Conservation (phyloP, 176 grass and related monocot species). For the Oryza meridionalis region DNA sequence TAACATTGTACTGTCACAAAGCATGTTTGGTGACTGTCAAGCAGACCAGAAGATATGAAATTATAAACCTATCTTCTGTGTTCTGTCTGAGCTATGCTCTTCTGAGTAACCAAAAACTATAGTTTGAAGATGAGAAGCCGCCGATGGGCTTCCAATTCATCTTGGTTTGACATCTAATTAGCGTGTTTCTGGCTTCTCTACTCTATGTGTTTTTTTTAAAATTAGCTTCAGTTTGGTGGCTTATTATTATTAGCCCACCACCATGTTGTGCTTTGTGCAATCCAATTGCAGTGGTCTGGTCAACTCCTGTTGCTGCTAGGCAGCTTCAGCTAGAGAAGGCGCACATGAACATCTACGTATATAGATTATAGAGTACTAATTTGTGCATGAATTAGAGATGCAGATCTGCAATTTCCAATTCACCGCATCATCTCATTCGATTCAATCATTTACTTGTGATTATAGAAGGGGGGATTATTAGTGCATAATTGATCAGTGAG, state of each 20-base stretch:
- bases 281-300: constrained; percentile 14
- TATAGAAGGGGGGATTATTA: not conserved
- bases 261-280: constrained; percentile 10
- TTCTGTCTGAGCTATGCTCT: constrained; percentile 29
- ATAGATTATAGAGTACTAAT: not conserved
- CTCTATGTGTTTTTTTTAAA: not conserved
- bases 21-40: constrained; percentile 40
- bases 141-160: constrained; percentile 61
- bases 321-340: constrained; percentile 7
- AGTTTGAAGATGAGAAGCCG: constrained; percentile 66
- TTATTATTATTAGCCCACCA: constrained; percentile 40
- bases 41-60: constrained; percentile 43
- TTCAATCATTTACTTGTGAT: constrained; percentile 7
- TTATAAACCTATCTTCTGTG: constrained; percentile 56
- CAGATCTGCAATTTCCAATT: constrained; percentile 23
- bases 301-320: constrained; percentile 35
- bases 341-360: constrained; percentile 12
- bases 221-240: constrained; percentile 9
- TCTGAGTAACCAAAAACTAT: constrained; percentile 13
- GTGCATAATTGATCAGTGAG: not conserved
- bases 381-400: constrained; percentile 10
- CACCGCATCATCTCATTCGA: not conserved
- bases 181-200: constrained; percentile 19
- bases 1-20: constrained; percentile 38
- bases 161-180: constrained; percentile 34